Evolutionary conservation across 768 basidiomycete genomes (phyloP).

Genomic region (Galerina sulciceps): DNA sequence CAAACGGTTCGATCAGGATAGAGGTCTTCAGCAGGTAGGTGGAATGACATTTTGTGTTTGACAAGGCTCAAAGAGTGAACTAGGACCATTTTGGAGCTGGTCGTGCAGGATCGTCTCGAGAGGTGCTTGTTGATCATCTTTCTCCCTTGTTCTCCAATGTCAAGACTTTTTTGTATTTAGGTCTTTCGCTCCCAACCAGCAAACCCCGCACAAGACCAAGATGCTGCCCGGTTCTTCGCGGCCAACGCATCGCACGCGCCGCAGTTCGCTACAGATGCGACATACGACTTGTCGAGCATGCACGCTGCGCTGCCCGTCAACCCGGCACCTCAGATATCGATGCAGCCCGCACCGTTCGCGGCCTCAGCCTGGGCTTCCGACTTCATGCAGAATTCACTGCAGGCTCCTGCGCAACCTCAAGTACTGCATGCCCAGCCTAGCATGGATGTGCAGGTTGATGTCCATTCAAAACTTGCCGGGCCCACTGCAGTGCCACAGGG

Average conservation of each 20-base stretch:
- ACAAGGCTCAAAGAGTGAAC: constrained; percentile 11
- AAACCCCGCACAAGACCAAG: constrained; percentile 53
- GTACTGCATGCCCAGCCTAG: constrained; percentile 2
- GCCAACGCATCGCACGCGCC: constrained; percentile 31
- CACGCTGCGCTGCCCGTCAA: constrained; percentile 48
- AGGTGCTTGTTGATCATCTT: constrained; percentile 44
- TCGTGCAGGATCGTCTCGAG: constrained; percentile 64
- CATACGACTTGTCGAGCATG: constrained; percentile 67
- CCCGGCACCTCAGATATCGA: constrained; percentile 25
- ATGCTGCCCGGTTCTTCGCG: constrained; percentile 75
- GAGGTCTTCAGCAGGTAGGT: constrained; percentile 75
- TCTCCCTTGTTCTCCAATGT: constrained; percentile 1
- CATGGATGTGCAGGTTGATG: constrained; percentile 19
- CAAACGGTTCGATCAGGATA: constrained; percentile 79
- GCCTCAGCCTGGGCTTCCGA: constrained; percentile 69
- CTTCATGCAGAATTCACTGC: constrained; percentile 50
- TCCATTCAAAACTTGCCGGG: constrained; percentile 7
- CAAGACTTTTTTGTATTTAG: constrained; percentile 34
- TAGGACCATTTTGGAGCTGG: constrained; percentile 75
- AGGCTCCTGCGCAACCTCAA: constrained; percentile 19
- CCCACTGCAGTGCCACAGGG: constrained; percentile 20
- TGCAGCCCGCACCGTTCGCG: constrained; percentile 31
- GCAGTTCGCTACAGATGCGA: constrained; percentile 37
- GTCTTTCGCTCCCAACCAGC: constrained; percentile 62
- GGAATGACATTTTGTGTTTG: constrained; percentile 6